Evolutionary conservation across 495 filamentous ascomycete species (phyloP).

Genomic region (Trichoderma gamsii): DNA sequence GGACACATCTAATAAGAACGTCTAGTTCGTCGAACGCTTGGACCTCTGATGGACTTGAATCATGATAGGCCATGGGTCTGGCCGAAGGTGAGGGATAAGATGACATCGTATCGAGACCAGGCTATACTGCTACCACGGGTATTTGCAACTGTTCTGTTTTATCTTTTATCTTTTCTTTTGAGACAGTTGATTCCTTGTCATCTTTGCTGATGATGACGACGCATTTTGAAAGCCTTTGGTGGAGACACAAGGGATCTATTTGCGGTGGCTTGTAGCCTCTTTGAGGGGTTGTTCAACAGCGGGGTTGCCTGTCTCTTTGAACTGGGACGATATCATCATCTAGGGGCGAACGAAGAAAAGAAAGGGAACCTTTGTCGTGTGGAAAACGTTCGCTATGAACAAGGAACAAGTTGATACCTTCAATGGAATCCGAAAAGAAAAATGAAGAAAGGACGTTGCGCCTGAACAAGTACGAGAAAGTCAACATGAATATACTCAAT

Average conservation of each 20-base stretch:
- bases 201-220: background rate
- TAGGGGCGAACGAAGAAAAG: background rate
- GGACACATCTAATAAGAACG: constrained; percentile 4
- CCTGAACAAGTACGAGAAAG: too few relatives aligned
- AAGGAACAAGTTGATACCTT: too few relatives aligned
- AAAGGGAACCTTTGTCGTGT: background rate
- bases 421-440: too few relatives aligned
- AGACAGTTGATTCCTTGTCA: background rate
- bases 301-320: background rate
- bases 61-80: background rate
- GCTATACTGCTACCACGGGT: background rate
- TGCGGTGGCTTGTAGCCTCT: background rate
- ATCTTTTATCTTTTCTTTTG: background rate
- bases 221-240: background rate
- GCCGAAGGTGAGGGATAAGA: background rate
- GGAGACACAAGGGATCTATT: background rate
- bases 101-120: background rate
- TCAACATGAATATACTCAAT: background rate
- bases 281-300: background rate
- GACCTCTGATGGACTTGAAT: background rate
- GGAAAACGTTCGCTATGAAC: too few relatives aligned
- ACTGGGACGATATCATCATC: background rate
- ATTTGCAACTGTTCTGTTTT: background rate
- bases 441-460: too few relatives aligned
- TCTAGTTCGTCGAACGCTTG: background rate